Conservation (phyloP, 805 yeast species). For the Candida broadrunensis region DNA sequence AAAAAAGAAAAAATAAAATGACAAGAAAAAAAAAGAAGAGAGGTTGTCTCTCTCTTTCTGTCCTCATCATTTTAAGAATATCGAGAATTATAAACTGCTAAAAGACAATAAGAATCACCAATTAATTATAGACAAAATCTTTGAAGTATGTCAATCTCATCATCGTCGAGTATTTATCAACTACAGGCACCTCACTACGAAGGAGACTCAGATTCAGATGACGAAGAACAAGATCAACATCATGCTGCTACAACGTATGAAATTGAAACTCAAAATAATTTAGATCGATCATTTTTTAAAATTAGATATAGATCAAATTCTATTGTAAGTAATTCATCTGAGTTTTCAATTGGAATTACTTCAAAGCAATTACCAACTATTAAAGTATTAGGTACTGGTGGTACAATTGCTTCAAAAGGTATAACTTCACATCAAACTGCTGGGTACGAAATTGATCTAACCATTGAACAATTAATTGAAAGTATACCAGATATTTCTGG, state of each 20-base stretch:
- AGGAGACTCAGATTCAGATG: background rate
- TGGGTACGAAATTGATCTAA: slow-evolving; percentile 42
- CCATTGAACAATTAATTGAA: slow-evolving; percentile 47
- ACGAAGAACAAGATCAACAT: background rate
- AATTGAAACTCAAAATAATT: background rate
- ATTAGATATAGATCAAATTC: slow-evolving; percentile 36
- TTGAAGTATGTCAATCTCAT: slow-evolving; percentile 24
- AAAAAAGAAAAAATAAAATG: too few relatives aligned
- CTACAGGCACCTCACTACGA: background rate
- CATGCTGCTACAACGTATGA: background rate
- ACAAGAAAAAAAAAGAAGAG: too few relatives aligned
- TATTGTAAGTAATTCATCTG: slow-evolving; percentile 10
- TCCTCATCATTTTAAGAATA: too few relatives aligned
- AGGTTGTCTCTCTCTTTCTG: too few relatives aligned
- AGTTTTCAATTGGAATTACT: background rate
- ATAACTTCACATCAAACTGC: slow-evolving; percentile 37
- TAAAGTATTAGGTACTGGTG: slow-evolving; percentile 44
- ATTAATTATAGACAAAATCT: too few relatives aligned
- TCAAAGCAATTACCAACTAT: slow-evolving; percentile 25
- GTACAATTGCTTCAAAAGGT: slow-evolving; percentile 45
- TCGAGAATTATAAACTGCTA: too few relatives aligned
- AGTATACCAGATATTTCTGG: slow-evolving; percentile 55
- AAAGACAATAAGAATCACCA: too few relatives aligned
- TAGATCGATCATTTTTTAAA: slow-evolving; percentile 15
- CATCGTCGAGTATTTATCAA: background rate